Evolutionary conservation across 306 rosid species (phyloP), one percentile per base, ranked within the genome.

Genomic region (Ormosia emarginata): DNA sequence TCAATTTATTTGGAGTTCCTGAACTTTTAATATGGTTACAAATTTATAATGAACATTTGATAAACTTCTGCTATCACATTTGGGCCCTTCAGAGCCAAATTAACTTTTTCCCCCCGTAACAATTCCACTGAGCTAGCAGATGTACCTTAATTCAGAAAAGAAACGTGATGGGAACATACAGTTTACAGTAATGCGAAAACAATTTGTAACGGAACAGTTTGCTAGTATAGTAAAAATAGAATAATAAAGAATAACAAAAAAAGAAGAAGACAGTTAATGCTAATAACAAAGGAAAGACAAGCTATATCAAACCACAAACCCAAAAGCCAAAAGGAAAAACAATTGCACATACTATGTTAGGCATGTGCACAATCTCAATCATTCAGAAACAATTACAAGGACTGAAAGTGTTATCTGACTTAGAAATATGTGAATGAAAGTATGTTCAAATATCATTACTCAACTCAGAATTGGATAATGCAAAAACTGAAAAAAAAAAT

Each of bases 381-480:
- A 50, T 72, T 66, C 24, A 63, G 44, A 81, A 72, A 62, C 36
- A 79, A 69, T 37, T 41, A n/a, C 18, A 18, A 34, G 68, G 24
- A 46, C 55, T 0, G 10, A n/a, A 59, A 18, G 33, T 59, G 34
- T 44, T 43, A 47, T 78, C 32, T 15, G 0, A 58, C 11, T 24
- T 30, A 4, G 29, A 56, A 56, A 56, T 14, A 18, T 10, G 8
- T 67, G 76, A 79, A n/a, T 68, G 37, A 9, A 74, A 70, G 53
- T 18, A 55, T 29, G 59, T 24, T 7, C 34, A 46, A 53, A 57
- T 52, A 6, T 50, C 74, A 50, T 63, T 39, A 39, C 57, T 79
- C 49, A 57, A 44, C 41, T 64, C 65, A 73, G 47, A 74, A 81
- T n/a, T 74, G 50, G 67, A 64, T 39, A n/a, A 56, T 81, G 24